Base-by-base conservation (phyloP, 2,329 filamentous ascomycete species). In the Aureobasidium sp. region DNA sequence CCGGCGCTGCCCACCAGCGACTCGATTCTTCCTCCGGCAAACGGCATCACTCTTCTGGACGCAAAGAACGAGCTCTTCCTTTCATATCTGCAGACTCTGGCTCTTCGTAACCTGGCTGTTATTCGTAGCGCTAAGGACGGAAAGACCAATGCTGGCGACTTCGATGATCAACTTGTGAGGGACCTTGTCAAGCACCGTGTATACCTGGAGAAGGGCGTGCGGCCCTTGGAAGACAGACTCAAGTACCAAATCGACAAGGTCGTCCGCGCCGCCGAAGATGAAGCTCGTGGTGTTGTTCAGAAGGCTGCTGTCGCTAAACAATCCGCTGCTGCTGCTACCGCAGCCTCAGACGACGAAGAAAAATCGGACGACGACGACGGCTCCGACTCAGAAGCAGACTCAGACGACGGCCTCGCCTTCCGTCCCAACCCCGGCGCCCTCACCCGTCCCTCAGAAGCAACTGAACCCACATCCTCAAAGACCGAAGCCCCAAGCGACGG, bases 241-340 rank as follows among this genome's bases (percentile, higher is more conserved):
- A 93, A 92, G 67, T 99, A 97, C 76, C 92, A 97, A 73, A 91
- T 99, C 70, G 93, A 97, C 75, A 94, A 96, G 72, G 92, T 97
- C 29, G 81, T 99, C 24, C 88, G 91, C 66, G 90, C 91, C 0
- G 92, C 92, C 39, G 89, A 96, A 65, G 87, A 93, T 67, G 82
- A 84, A 4, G 82, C 87, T 65, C 79, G 83, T 37, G 71, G 69
- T 3, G 74, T 74, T 3, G 69, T 69, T 1, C 69, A 72, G 13
- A 76, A 77, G 48, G 71, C 72, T 2, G 74, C 46, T 17, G 46
- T 59, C 71, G 77, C 44, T 39, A 46, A 37, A 66, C 66, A 12
- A 69, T 73, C 63, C 66, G 66, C 37, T n/a, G 66, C 69, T 17
- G 46, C 44, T 8, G 26, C 44, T 2, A 4, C 44, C 44, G 44